Conservation (phyloP, 805 yeast species). For the Suhomyces faveliae region DNA sequence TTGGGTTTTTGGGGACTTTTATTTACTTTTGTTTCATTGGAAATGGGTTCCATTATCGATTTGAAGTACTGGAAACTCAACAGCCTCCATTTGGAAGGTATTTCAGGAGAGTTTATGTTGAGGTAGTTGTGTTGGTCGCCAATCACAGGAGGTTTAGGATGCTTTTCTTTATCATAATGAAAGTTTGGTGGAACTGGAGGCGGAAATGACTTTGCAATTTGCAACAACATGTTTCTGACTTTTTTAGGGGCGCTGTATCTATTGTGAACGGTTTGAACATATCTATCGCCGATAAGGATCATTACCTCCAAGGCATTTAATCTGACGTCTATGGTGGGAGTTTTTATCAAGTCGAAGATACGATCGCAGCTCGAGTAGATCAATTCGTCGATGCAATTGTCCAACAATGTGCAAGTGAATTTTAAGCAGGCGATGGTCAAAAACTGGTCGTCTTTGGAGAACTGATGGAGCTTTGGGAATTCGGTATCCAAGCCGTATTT, state of each 20-base stretch:
- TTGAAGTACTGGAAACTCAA: slow-evolving; percentile 53
- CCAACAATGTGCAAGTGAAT: slow-evolving; percentile 63
- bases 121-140: slow-evolving; percentile 46
- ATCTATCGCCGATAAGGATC: slow-evolving; percentile 59
- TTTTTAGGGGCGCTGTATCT: slow-evolving; percentile 45
- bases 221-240: slow-evolving; percentile 46
- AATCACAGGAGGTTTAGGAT: slow-evolving; percentile 21
- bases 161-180: slow-evolving; percentile 9
- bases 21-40: slow-evolving; percentile 14
- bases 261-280: slow-evolving; percentile 44
- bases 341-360: slow-evolving; percentile 55
- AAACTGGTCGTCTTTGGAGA: slow-evolving; percentile 46
- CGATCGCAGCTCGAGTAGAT: slow-evolving; percentile 67
- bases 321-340: slow-evolving; percentile 59
- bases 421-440: slow-evolving; percentile 52
- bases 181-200: slow-evolving; percentile 39
- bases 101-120: slow-evolving; percentile 43
- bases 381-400: slow-evolving; percentile 64
- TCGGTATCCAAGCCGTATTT: slow-evolving; percentile 53
- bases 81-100: slow-evolving; percentile 57
- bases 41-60: slow-evolving; percentile 6
- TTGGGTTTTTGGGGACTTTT: slow-evolving; percentile 11
- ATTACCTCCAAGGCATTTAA: slow-evolving; percentile 60
- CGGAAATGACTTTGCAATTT: slow-evolving; percentile 56
- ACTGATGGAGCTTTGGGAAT: slow-evolving; percentile 44